phyloP scores from a whole-genome alignment of 2,329 filamentous ascomycete genomes.

The Albifimbria verrucaria region DNA sequence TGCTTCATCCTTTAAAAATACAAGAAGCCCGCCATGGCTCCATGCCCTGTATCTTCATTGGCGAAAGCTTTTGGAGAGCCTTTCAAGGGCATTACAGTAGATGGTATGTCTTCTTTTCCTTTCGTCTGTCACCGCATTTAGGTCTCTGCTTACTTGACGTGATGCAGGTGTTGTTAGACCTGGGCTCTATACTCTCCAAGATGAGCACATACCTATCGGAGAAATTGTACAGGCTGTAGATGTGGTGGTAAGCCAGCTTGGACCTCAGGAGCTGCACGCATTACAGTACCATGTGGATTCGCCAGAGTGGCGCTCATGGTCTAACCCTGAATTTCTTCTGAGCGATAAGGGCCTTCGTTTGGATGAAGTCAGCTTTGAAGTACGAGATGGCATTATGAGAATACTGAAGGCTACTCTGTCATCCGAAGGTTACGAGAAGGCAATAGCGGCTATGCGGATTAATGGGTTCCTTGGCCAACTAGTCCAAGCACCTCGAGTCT shows the following conservation, averaged over 20 bases:
- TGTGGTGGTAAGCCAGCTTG: constrained; percentile 30
- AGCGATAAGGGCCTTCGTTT: constrained; percentile 67
- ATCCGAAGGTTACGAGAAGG: constrained; percentile 69
- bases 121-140: background rate
- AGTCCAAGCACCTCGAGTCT: constrained; percentile 56
- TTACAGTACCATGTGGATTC: constrained; percentile 65
- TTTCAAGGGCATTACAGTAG: constrained; percentile 67
- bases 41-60: constrained; percentile 59
- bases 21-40: constrained; percentile 55
- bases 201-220: constrained; percentile 60
- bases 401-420: constrained; percentile 60
- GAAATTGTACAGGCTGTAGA: constrained; percentile 52
- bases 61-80: constrained; percentile 61
- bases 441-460: constrained; percentile 65
- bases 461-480: constrained; percentile 73
- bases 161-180: constrained; percentile 44
- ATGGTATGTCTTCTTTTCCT: constrained; percentile 59
- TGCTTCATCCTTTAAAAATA: background rate
- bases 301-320: constrained; percentile 67
- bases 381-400: constrained; percentile 48
- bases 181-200: constrained; percentile 55
- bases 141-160: constrained; percentile 7
- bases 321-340: constrained; percentile 71
- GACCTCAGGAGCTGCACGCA: no score
- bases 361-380: constrained; percentile 49